phyloP scores from a whole-genome alignment of 2,329 filamentous ascomycete genomes.

The Colletotrichum melonis region DNA sequence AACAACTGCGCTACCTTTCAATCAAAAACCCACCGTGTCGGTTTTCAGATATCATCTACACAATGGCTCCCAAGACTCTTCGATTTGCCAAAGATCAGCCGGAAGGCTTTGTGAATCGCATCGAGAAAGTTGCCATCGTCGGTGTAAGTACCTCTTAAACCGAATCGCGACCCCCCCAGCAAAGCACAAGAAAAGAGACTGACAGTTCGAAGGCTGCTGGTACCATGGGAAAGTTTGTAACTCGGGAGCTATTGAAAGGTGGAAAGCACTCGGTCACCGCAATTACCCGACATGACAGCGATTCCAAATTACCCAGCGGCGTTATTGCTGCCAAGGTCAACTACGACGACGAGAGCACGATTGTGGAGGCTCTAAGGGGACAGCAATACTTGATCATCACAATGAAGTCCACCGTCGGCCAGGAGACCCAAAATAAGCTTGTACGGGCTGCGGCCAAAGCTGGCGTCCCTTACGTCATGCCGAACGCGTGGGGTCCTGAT shows the following conservation, averaged over 20 bases:
- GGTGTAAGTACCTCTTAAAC: constrained; percentile 51
- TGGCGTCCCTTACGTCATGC: constrained; percentile 62
- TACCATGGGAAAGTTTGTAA: constrained; percentile 53
- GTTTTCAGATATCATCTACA: neutral
- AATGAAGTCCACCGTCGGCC: constrained; percentile 51
- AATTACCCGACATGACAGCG: constrained; percentile 59
- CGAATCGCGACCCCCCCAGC: neutral
- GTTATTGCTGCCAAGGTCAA: constrained; percentile 54
- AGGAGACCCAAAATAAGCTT: constrained; percentile 56
- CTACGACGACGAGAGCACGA: constrained; percentile 53
- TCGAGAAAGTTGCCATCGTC: constrained; percentile 58
- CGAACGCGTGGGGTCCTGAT: constrained; percentile 56
- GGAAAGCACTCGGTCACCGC: constrained; percentile 65
- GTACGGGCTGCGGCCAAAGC: constrained; percentile 62
- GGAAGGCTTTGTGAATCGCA: constrained; percentile 50
- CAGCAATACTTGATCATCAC: constrained; percentile 68
- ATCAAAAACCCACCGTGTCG: neutral
- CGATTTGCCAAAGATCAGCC: constrained; percentile 50
- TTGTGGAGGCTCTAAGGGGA: constrained; percentile 60
- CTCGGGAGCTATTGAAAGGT: constrained; percentile 55
- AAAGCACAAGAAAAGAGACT: constrained; percentile 20
- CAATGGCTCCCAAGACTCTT: constrained; percentile 8
- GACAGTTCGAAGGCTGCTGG: constrained; percentile 48
- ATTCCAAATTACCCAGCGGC: constrained; percentile 54
- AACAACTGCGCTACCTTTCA: too few species aligned